A percentile compares a stretch with the other conserved stretches of the same genome.
These are phyloP conservation scores for Tulasnella sp. DNA, from an alignment of 768 basidiomycete species.

Conservation along the genomic window DNA sequence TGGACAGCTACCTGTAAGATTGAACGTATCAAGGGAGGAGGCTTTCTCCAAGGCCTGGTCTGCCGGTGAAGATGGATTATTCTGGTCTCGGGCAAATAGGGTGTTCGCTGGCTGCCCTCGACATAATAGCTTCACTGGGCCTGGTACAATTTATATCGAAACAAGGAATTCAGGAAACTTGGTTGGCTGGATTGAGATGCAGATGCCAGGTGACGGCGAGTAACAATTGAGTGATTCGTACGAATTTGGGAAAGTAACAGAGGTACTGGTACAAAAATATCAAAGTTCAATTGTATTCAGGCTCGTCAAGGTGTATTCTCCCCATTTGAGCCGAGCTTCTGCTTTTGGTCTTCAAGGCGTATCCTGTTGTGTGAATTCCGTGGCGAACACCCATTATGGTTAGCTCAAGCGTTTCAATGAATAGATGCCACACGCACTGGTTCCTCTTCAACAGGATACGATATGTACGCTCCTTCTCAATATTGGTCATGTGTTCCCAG, in stretches of 20 bases:
- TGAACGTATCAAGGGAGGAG: slow-evolving; percentile 44
- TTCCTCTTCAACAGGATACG: slow-evolving; percentile 59
- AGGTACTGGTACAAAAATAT: neutral
- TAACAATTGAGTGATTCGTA: neutral
- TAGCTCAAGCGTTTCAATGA: neutral
- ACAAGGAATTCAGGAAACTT: slow-evolving; percentile 44
- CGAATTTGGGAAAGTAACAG: neutral
- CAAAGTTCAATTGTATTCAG: neutral
- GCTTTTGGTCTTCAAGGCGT: slow-evolving; percentile 39
- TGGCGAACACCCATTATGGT: neutral
- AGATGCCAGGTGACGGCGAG: slow-evolving; percentile 39
- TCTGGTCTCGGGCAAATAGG: neutral
- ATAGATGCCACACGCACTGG: slow-evolving; percentile 47
- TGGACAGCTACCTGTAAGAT: slow-evolving; percentile 46
- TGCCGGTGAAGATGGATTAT: slow-evolving; percentile 42
- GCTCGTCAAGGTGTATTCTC: neutral
- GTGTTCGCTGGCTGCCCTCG: neutral
- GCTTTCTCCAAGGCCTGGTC: slow-evolving; percentile 44
- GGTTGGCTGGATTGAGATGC: slow-evolving; percentile 42
- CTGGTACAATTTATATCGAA: slow-evolving; percentile 46
- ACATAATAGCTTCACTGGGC: slow-evolving; percentile 44
- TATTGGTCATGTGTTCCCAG: slow-evolving; percentile 61
- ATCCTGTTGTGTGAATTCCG: slow-evolving; percentile 38
- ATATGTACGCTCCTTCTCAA: slow-evolving; percentile 61
- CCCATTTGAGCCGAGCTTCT: neutral